These are phyloP conservation scores for Tetragonia tetragonoides DNA, from an alignment of 148 eudicot species.

Conservation along the genomic window DNA sequence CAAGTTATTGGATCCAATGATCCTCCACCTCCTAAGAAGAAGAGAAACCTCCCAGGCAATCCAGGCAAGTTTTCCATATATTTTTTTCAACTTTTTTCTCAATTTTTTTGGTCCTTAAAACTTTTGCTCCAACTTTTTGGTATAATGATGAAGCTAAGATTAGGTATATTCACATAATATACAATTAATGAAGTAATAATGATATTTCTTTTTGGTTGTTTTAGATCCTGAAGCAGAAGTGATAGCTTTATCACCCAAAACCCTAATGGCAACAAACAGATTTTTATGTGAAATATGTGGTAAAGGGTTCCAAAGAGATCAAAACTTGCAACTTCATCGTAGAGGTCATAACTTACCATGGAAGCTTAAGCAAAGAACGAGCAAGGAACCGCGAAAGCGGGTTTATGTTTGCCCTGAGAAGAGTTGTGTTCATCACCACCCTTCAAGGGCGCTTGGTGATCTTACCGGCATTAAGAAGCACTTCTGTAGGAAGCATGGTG, in stretches of 20 bases:
- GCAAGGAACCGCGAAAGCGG: conserved; percentile 65
- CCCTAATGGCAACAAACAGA: conserved; percentile 96
- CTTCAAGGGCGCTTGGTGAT: conserved; percentile 89
- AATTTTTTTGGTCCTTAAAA: not conserved
- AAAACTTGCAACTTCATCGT: conserved; percentile 79
- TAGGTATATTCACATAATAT: conserved; percentile 21
- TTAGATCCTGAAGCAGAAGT: conserved; percentile 99
- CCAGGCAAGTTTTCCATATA: conserved; percentile 29
- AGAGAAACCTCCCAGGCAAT: conserved; percentile 84
- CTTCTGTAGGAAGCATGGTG: conserved; percentile 90
- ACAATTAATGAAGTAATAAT: not conserved
- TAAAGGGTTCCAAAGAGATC: conserved; percentile 90
- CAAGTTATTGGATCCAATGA: conserved; percentile 43
- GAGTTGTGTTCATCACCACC: conserved; percentile 80
- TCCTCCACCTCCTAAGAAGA: conserved; percentile 59
- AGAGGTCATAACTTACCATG: conserved; percentile 96
- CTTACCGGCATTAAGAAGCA: conserved; percentile 92
- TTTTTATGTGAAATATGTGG: conserved; percentile 94
- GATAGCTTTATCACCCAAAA: conserved; percentile 80
- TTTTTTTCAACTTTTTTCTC: not conserved
- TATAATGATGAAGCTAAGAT: conserved; percentile 17
- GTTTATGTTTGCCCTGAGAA: conserved; percentile 93
- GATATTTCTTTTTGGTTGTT: not conserved
- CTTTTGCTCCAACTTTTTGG: conserved; percentile 22
- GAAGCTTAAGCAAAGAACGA: conserved; percentile 88